Base-by-base conservation (phyloP, 441 rosid species). In the Metrosideros polymorpha region DNA sequence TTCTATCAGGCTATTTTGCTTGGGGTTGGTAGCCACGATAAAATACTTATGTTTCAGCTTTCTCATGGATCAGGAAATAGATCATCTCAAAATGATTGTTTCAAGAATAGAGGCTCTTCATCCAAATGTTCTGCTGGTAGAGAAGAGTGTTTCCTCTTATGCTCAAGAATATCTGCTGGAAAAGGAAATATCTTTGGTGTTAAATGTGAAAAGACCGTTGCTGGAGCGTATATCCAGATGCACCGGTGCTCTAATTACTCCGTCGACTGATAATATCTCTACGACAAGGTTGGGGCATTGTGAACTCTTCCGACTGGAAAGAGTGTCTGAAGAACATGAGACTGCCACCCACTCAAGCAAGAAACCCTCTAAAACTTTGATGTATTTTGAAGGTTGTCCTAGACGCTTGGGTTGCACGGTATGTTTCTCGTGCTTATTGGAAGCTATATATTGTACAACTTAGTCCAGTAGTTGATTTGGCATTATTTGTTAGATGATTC, bases 311-410 rank as follows among this genome's bases (percentile, higher is more conserved):
- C 91, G 92, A 61, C 86, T 96, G 53, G 96, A 94, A 91, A 94
- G 86, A 90, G 93, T 95, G 86, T 54, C 91, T 63, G 99, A 98
- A 90, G 96, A 94, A 86, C 98, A 94, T 14, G 98, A 94, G 93
- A 86, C 86, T 57, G 85, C 91, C 84, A 92, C 87, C 91, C 97
- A 92, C 88, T 89, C 91, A 25, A 94, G 89, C 94, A 94, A 91
- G 91, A 98, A 93, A 87, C 93, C 93, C 43, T 92, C 95, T 25
- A 96, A 94, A 92, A 96, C 99, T 29, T 91, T 98, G 88, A 98
- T 98, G 99, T 98, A 89, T 88, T 98, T 98, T 92, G 99, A 98
- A 92, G 98, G 99, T 83, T 98, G 99, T 92, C 96, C 99, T 7
- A 91, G 97, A 91, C 98, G 99, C 42, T 90, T 95, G 84, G 98